These are phyloP conservation scores for Ochromonadaceae sp. DNA, from an alignment of 352 stramenopile genomes.

Conservation along the genomic window DNA sequence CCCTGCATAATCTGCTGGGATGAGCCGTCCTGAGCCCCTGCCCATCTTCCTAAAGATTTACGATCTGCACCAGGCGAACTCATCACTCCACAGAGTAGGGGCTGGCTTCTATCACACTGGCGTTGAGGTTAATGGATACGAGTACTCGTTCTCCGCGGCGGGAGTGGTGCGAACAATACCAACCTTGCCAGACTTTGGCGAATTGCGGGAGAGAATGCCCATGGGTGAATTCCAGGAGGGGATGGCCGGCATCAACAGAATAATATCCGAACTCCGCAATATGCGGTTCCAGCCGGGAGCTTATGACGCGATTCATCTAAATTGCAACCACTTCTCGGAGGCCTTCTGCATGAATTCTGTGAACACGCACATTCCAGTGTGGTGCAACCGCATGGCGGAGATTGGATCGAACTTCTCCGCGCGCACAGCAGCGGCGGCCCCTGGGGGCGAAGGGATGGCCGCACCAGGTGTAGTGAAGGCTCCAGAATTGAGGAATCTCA, in stretches of 20 bases:
- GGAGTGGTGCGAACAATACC: conserved; percentile 42
- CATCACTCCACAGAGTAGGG: conserved; percentile 30
- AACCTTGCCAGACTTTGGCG: conserved; percentile 39
- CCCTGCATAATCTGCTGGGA: too few species aligned
- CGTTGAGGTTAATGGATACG: conserved; percentile 58
- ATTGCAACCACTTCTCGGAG: conserved; percentile 72
- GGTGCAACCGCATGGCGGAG: conserved; percentile 64
- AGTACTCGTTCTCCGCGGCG: conserved; percentile 66
- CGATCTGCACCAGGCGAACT: conserved; percentile 24
- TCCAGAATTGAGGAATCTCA: too few species aligned
- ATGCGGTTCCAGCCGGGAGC: conserved; percentile 39
- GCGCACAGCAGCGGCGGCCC: too few species aligned
- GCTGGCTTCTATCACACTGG: conserved; percentile 65
- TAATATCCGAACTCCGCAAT: conserved; percentile 46
- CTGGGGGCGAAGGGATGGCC: too few species aligned
- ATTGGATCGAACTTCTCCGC: conserved; percentile 23
- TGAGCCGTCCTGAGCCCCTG: too few species aligned
- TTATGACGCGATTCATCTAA: conserved; percentile 36
- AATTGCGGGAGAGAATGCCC: conserved; percentile 15
- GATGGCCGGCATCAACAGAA: conserved; percentile 27
- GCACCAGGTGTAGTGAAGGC: too few species aligned
- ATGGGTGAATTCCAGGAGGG: conserved; percentile 24
- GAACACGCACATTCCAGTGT: conserved; percentile 50
- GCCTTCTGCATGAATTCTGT: conserved; percentile 42
- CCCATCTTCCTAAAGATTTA: conserved; percentile 28